Conservation (phyloP, 2,329 filamentous ascomycete genomes). For the Pseudocercospora ulei region DNA sequence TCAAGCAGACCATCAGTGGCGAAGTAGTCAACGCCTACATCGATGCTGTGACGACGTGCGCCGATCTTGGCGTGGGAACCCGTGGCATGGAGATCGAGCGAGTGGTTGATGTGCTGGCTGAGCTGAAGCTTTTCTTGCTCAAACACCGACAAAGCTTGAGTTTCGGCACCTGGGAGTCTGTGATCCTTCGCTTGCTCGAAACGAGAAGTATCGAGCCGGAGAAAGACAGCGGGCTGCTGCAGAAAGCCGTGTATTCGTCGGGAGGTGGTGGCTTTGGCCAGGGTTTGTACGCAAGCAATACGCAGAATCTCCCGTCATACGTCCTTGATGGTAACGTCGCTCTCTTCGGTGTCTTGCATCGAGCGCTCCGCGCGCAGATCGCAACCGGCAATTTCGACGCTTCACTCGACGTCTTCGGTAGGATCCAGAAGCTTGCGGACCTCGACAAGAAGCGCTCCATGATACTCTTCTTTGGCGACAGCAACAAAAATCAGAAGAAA, state of each 20-base stretch:
- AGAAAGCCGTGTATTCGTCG: slow-evolving; percentile 28
- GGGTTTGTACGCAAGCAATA: slow-evolving; percentile 35
- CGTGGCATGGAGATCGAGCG: slow-evolving; percentile 34
- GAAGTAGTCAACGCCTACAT: slow-evolving; percentile 50
- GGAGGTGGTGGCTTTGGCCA: slow-evolving; percentile 38
- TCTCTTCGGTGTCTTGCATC: slow-evolving; percentile 39
- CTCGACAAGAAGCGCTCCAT: slow-evolving; percentile 39
- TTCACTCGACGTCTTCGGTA: slow-evolving; percentile 35
- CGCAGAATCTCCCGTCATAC: slow-evolving; percentile 33
- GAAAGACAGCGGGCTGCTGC: slow-evolving; percentile 39
- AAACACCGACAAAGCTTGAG: slow-evolving; percentile 35
- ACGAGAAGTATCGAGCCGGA: slow-evolving; percentile 41
- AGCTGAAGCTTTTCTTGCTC: slow-evolving; percentile 15
- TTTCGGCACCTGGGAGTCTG: slow-evolving; percentile 39
- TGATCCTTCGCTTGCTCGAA: slow-evolving; percentile 46
- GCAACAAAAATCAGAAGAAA: slow-evolving; percentile 8
- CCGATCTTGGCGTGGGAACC: slow-evolving; percentile 39
- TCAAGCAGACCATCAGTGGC: slow-evolving; percentile 46
- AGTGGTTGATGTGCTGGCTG: slow-evolving; percentile 33
- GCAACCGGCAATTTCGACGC: slow-evolving; percentile 34
- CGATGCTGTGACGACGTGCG: slow-evolving; percentile 43
- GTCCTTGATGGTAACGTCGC: slow-evolving; percentile 40
- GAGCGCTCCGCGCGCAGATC: slow-evolving; percentile 37
- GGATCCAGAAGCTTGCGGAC: slow-evolving; percentile 38
- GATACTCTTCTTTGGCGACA: slow-evolving; percentile 36